Percentiles rank a stretch among this genome's conserved stretches.
These are phyloP conservation scores for Poterioochromonas sp. DNA, from an alignment of 352 stramenopile genomes.

Conservation along the genomic window DNA sequence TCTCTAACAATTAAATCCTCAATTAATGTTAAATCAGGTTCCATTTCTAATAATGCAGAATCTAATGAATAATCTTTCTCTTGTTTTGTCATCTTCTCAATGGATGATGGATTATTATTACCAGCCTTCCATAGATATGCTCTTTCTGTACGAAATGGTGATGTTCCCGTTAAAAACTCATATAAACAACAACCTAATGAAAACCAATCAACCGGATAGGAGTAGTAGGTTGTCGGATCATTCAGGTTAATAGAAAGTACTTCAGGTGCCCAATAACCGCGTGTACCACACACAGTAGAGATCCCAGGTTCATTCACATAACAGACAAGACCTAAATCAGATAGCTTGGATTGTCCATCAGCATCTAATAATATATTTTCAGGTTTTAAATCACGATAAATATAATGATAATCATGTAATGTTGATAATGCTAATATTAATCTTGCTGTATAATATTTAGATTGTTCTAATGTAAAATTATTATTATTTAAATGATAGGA, in stretches of 20 bases:
- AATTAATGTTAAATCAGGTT: constrained; percentile 54
- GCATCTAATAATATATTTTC: constrained; percentile 81
- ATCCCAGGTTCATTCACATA: neutral
- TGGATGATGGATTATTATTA: neutral
- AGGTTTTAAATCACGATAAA: constrained; percentile 78
- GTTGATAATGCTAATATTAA: constrained; percentile 70
- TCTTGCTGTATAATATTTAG: constrained; percentile 67
- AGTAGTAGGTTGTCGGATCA: constrained; percentile 84
- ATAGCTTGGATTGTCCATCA: constrained; percentile 86
- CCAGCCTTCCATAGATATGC: constrained; percentile 40
- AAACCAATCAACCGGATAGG: constrained; percentile 90
- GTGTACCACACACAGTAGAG: constrained; percentile 34
- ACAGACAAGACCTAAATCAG: constrained; percentile 84
- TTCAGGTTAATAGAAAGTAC: constrained; percentile 80
- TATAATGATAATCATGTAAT: constrained; percentile 59
- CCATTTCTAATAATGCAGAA: constrained; percentile 66
- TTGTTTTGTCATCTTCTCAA: neutral
- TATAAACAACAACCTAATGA: constrained; percentile 92
- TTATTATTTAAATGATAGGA: constrained; percentile 50
- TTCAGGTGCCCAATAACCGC: constrained; percentile 83
- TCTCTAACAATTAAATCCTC: constrained; percentile 60
- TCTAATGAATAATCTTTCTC: constrained; percentile 67
- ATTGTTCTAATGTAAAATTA: constrained; percentile 61
- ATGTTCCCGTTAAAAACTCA: constrained; percentile 89
- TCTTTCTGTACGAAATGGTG: constrained; percentile 88